Evolutionary conservation across 2,329 filamentous ascomycete genomes (phyloP), one percentile per base, ranked within the genome.

Genomic region (Phialophora macrospora): DNA sequence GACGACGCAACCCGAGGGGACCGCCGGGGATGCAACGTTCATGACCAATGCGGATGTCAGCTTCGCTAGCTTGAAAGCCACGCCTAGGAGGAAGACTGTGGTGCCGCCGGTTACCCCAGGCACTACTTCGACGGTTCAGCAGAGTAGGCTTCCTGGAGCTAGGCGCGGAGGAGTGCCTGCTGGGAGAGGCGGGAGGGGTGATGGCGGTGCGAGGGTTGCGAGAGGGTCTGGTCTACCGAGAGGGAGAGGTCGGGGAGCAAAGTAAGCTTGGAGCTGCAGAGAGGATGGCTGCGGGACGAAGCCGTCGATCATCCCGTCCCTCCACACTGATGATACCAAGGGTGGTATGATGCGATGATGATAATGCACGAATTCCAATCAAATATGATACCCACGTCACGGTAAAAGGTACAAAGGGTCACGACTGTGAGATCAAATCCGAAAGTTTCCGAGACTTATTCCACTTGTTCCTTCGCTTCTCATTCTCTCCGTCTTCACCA

Each of bases 181-280:
- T 49, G 30, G 48, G 12, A 62, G 64, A 32, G 64, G 63, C 4
- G 49, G 46, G 34, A 66, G 68, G 61, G 68, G 65, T 14, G 52
- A 32, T 41, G 54, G 44, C 32, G 56, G 12, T n/a, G 26, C 9
- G 32, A 41, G 66, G 34, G 64, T 61, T 26, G 48, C 52, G 26
- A 65, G 68, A 63, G 68, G 65, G 26, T 68, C 69, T 48, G 66
- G 70, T 22, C 52, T 72, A 48, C 66, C 70, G 38, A 71, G 73
- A 51, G 77, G 79, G 22, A 74, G 78, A 62, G 79, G 77, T 7
- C 77, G 76, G 64, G 79, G 78, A 20, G 68, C 72, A 52, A 76
- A 75, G 64, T 81, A 28, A 74, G 17, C 6, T 44, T 17, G 38
- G 17, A 44, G 6, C 14, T 8, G 17, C 2, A n/a, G 38, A 44